These are phyloP conservation scores for Verbena officinalis DNA, from an alignment of 257 asterid species.

Conservation along the genomic window DNA sequence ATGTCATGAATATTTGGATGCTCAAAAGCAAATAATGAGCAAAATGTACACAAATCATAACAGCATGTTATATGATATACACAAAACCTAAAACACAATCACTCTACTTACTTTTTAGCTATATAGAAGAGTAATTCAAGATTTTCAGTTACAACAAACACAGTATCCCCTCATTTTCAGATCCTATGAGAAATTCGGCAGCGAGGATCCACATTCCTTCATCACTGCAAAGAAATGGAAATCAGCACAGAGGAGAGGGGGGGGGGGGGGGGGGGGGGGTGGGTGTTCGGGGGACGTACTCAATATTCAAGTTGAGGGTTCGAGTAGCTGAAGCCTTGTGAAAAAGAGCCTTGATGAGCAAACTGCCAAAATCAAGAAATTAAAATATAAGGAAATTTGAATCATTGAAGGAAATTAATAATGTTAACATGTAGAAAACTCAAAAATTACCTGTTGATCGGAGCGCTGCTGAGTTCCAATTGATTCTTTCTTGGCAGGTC, in stretches of 20 bases:
- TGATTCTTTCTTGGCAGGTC: conserved; percentile 42
- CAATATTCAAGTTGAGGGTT: conserved; percentile 52
- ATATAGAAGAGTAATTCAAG: background rate
- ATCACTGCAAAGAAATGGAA: background rate
- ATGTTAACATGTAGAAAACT: background rate
- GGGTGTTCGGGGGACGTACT: conserved; percentile 38
- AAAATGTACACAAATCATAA: background rate
- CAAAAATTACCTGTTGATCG: conserved; percentile 47
- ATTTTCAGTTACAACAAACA: conserved; percentile 14
- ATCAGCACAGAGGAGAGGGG: background rate
- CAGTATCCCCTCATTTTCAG: background rate
- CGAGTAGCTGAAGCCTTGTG: conserved; percentile 56
- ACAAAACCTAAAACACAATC: conserved; percentile 16
- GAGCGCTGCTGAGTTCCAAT: conserved; percentile 43
- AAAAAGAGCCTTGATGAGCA: conserved; percentile 51
- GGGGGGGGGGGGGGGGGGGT: background rate
- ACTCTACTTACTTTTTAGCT: conserved; percentile 24
- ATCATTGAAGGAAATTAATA: conserved; percentile 9
- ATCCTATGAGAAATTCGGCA: conserved; percentile 19
- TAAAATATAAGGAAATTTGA: conserved; percentile 1
- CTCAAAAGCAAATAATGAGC: conserved; percentile 17
- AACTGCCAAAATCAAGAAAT: conserved; percentile 39
- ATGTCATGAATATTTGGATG: background rate
- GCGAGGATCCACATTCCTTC: conserved; percentile 9
- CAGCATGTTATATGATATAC: conserved; percentile 26